phyloP scores from a whole-genome alignment of 2,329 filamentous ascomycete genomes.

The Curvularia sp. region DNA sequence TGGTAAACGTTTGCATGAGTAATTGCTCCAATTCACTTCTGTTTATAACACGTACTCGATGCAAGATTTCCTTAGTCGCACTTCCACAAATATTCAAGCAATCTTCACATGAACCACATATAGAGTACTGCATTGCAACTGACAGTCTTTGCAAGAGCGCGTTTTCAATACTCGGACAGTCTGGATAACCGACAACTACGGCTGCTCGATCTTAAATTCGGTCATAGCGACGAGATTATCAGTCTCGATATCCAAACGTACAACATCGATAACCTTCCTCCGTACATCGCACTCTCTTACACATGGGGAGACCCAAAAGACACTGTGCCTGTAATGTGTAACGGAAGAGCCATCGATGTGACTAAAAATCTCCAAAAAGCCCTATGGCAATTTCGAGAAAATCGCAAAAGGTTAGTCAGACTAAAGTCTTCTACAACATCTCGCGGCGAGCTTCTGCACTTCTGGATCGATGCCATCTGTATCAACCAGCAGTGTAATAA shows the following conservation, averaged over 20 bases:
- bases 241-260: neutral
- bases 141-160: neutral
- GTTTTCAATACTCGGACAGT: neutral
- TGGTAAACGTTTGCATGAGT: neutral
- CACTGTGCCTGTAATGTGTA: neutral
- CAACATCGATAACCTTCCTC: neutral
- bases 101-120: neutral
- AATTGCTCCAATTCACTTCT: neutral
- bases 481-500: neutral
- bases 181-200: neutral
- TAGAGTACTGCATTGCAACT: neutral
- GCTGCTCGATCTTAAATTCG: slow-evolving; percentile 3
- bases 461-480: neutral
- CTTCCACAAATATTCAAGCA: neutral
- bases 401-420: neutral
- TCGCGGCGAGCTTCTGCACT: neutral
- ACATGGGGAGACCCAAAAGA: slow-evolving; percentile 2
- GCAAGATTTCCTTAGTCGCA: neutral
- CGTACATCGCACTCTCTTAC: slow-evolving; percentile 2
- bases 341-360: neutral
- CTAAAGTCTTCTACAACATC: neutral
- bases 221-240: neutral
- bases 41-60: neutral
- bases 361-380: slow-evolving; percentile 3
- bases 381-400: slow-evolving; percentile 2